These are phyloP conservation scores for Boechera retrofracta DNA, from an alignment of 345 rosid species.

Conservation along the genomic window DNA sequence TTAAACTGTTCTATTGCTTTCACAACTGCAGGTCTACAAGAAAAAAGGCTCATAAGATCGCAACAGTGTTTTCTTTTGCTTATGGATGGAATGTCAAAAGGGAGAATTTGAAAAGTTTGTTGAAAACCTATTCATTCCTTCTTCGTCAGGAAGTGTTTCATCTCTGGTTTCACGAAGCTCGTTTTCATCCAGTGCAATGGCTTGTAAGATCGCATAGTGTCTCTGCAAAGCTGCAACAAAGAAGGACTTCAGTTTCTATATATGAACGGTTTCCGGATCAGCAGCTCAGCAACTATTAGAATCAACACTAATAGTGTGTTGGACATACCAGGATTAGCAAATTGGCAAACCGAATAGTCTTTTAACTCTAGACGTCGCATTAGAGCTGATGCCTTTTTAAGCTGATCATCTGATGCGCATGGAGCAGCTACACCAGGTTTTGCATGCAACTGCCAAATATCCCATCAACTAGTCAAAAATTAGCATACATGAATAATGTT, in stretches of 20 bases:
- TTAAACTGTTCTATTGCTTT: slow-evolving; percentile 78
- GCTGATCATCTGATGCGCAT: slow-evolving; percentile 76
- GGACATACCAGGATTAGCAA: slow-evolving; percentile 79
- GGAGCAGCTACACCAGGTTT: slow-evolving; percentile 55
- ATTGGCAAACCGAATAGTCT: slow-evolving; percentile 79
- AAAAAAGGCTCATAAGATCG: slow-evolving; percentile 16
- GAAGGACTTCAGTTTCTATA: not conserved
- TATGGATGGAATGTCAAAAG: slow-evolving; percentile 2
- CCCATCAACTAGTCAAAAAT: slow-evolving; percentile 35
- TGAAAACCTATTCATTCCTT: slow-evolving; percentile 76
- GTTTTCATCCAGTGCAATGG: slow-evolving; percentile 86
- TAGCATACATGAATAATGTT: slow-evolving; percentile 31
- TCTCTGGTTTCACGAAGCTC: slow-evolving; percentile 72
- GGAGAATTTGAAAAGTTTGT: not conserved
- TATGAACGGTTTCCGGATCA: not conserved
- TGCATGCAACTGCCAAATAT: slow-evolving; percentile 58
- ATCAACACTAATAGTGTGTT: not conserved
- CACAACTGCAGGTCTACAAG: slow-evolving; percentile 63
- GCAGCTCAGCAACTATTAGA: slow-evolving; percentile 20
- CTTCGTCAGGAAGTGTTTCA: slow-evolving; percentile 89
- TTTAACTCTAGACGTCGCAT: slow-evolving; percentile 78
- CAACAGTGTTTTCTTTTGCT: not conserved
- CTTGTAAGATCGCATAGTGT: slow-evolving; percentile 86
- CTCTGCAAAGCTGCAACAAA: slow-evolving; percentile 80
- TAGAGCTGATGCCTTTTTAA: slow-evolving; percentile 69